Conservation (phyloP, 1,284 basidiomycete species). For the Chalciporus sp. region DNA sequence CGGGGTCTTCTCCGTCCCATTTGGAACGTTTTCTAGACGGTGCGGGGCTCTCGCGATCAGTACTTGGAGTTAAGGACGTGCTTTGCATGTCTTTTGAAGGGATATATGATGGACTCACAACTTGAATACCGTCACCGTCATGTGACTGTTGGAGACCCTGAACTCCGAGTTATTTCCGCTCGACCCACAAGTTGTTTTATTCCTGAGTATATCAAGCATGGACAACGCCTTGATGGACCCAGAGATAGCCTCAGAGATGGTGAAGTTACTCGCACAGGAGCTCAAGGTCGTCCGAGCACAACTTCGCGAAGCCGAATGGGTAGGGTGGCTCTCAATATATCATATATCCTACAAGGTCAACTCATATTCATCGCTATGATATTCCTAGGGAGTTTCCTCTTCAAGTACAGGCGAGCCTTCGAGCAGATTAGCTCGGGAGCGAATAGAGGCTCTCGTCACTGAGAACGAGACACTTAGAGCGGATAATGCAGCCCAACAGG, state of each 20-base stretch:
- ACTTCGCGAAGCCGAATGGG: conserved; percentile 25
- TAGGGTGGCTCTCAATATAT: background rate
- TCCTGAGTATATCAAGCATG: conserved; percentile 17
- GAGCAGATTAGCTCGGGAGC: conserved; percentile 5
- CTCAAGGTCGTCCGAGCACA: conserved; percentile 27
- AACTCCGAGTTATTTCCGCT: no score
- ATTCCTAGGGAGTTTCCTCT: conserved; percentile 13
- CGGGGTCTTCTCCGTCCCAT: conserved; percentile 61
- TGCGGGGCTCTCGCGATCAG: conserved; percentile 36
- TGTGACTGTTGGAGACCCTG: conserved; percentile 11
- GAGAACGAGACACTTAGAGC: conserved; percentile 23
- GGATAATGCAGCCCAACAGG: conserved; percentile 23
- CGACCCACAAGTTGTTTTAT: no score
- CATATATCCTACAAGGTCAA: background rate
- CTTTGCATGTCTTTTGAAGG: conserved; percentile 12
- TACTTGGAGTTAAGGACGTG: conserved; percentile 5
- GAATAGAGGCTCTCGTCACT: conserved; percentile 6
- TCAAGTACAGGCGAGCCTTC: conserved; percentile 1
- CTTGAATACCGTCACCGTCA: no score
- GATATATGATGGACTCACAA: no score
- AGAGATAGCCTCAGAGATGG: conserved; percentile 26
- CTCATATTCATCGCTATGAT: background rate
- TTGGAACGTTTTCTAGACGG: conserved; percentile 69
- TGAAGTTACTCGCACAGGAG: conserved; percentile 30
- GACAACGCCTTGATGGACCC: conserved; percentile 25